Conservation (phyloP, 768 basidiomycete species). For the Kwoniella newhampshirensis region DNA sequence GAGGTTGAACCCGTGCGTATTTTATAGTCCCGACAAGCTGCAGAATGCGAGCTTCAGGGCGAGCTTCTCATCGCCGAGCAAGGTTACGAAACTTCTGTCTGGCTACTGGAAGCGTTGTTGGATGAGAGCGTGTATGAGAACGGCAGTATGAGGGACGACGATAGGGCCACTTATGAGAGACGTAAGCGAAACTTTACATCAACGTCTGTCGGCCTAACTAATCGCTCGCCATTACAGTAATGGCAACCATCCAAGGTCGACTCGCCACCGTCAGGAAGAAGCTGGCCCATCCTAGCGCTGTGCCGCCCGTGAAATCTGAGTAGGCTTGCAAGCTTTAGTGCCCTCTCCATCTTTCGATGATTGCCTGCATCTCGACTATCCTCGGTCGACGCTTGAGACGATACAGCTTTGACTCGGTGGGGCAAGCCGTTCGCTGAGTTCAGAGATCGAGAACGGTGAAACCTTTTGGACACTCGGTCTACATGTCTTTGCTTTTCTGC, state of each 20-base stretch:
- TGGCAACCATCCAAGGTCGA: constrained; percentile 30
- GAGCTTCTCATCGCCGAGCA: constrained; percentile 83
- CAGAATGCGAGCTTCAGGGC: constrained; percentile 82
- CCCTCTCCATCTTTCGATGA: too few relatives aligned
- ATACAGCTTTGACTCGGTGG: too few relatives aligned
- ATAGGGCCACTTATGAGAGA: constrained; percentile 53
- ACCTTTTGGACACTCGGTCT: too few relatives aligned
- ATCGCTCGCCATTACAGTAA: constrained; percentile 23
- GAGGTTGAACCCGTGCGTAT: not conserved
- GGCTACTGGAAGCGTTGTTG: constrained; percentile 88
- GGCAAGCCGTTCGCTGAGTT: too few relatives aligned
- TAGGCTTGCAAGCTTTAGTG: too few relatives aligned
- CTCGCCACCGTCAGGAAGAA: constrained; percentile 36
- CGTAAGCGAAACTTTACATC: constrained; percentile 52
- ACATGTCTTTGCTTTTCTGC: too few relatives aligned
- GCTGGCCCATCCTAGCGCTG: constrained; percentile 22
- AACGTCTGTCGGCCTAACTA: not conserved
- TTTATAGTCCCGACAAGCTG: constrained; percentile 86
- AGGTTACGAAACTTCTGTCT: constrained; percentile 89
- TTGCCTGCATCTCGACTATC: too few relatives aligned
- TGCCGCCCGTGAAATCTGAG: too few relatives aligned
- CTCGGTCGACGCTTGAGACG: too few relatives aligned
- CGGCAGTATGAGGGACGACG: constrained; percentile 51
- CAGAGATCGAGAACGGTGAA: too few relatives aligned
- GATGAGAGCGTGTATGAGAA: constrained; percentile 63